Conservation (phyloP, 371 early-diverging fungal species). For the Apophysomyces elegans region DNA sequence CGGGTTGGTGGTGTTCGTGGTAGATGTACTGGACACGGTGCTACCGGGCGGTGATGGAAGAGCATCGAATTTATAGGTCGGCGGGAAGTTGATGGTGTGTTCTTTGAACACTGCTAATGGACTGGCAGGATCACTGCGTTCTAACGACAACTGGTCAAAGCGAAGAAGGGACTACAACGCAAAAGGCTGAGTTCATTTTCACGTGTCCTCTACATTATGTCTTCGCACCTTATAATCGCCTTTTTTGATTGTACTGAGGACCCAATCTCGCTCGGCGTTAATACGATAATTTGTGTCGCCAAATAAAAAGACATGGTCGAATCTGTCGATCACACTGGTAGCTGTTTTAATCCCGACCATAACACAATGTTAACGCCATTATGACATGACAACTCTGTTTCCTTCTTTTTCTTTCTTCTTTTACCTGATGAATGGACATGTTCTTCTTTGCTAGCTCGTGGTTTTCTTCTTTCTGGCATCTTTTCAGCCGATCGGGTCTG, state of each 20-base stretch:
- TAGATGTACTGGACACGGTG: slow-evolving; percentile 11
- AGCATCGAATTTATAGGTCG: slow-evolving; percentile 88
- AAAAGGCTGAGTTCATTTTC: background rate
- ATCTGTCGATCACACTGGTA: slow-evolving; percentile 41
- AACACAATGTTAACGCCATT: slow-evolving; percentile 10
- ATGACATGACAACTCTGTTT: background rate
- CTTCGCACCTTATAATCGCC: slow-evolving; percentile 50
- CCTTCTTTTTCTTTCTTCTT: slow-evolving; percentile 3
- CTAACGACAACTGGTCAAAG: slow-evolving; percentile 66
- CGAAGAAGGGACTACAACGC: slow-evolving; percentile 51
- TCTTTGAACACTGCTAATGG: slow-evolving; percentile 72
- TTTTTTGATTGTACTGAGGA: slow-evolving; percentile 51
- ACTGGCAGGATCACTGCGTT: slow-evolving; percentile 47
- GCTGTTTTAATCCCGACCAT: background rate
- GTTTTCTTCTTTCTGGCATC: background rate
- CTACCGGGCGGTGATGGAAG: slow-evolving; percentile 7
- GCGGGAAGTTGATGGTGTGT: slow-evolving; percentile 79
- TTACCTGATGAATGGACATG: slow-evolving; percentile 9
- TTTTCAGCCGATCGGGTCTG: background rate
- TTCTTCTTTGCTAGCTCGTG: slow-evolving; percentile 7
- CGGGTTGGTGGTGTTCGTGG: background rate
- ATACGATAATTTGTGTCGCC: slow-evolving; percentile 87
- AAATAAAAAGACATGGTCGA: slow-evolving; percentile 76
- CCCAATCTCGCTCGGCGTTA: slow-evolving; percentile 57
- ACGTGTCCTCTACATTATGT: background rate